Conservation (phyloP, 2,329 filamentous ascomycete species). For the Fusarium sororula region DNA sequence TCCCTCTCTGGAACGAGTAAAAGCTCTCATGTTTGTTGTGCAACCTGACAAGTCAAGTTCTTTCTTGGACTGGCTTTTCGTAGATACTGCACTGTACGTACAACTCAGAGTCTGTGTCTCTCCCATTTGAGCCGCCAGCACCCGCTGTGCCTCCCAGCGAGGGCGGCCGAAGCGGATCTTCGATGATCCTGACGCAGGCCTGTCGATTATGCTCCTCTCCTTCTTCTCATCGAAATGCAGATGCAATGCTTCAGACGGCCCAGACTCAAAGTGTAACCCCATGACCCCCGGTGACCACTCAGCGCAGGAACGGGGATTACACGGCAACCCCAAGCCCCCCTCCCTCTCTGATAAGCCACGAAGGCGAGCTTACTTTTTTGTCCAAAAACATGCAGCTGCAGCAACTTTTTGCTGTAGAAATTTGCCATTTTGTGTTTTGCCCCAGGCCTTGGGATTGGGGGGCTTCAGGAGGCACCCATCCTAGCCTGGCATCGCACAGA, state of each 20-base stretch:
- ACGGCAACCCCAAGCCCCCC: constrained; percentile 17
- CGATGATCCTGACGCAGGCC: constrained; percentile 23
- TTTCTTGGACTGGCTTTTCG: neutral
- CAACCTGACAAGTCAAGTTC: constrained; percentile 31
- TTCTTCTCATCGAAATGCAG: constrained; percentile 2
- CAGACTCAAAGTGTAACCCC: constrained; percentile 6
- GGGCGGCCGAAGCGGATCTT: constrained; percentile 26
- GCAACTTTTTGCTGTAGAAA: constrained; percentile 25
- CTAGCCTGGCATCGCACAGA: constrained; percentile 28
- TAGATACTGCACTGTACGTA: neutral
- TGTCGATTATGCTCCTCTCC: constrained; percentile 6
- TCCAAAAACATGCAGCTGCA: constrained; percentile 40
- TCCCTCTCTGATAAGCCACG: constrained; percentile 9
- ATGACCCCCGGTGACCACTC: constrained; percentile 21
- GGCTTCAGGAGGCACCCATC: neutral
- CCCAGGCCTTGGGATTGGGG: neutral
- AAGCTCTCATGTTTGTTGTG: constrained; percentile 22
- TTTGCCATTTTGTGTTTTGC: neutral
- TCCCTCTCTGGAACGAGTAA: neutral
- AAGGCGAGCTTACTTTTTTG: constrained; percentile 22
- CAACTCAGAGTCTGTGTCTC: neutral
- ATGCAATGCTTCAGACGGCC: constrained; percentile 4
- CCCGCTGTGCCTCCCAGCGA: constrained; percentile 28
- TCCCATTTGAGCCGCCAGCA: constrained; percentile 28
- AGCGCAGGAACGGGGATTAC: constrained; percentile 18